phyloP scores from a whole-genome alignment of 768 basidiomycete species.

The Termitomyces sp. region DNA sequence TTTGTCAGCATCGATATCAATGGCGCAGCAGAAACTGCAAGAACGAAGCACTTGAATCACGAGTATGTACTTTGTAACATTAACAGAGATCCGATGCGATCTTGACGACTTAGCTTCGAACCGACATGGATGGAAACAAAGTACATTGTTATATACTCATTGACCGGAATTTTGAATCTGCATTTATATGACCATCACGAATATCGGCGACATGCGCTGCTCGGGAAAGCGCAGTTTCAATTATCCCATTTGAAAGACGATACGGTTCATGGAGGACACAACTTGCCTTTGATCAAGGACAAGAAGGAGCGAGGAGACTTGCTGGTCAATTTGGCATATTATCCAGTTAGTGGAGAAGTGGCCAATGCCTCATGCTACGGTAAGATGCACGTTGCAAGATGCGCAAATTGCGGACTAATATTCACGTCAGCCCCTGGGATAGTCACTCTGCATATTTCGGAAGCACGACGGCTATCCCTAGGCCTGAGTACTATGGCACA shows the following conservation, averaged over 20 bases:
- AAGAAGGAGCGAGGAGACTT: conserved; percentile 12
- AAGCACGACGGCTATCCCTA: conserved; percentile 4
- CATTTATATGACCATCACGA: conserved; percentile 14
- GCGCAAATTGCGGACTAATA: background rate
- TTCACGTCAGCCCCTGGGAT: conserved; percentile 6
- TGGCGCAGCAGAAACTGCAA: conserved; percentile 2
- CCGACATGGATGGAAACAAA: conserved; percentile 21
- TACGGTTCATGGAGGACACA: conserved; percentile 5
- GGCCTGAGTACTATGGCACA: conserved; percentile 2
- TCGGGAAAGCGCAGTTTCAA: conserved; percentile 7
- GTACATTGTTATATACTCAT: conserved; percentile 11
- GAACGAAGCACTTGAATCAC: conserved; percentile 11
- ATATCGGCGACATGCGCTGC: conserved; percentile 8
- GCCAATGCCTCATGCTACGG: background rate
- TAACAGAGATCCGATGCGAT: too few relatives aligned
- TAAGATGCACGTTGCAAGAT: background rate
- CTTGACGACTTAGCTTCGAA: conserved; percentile 12
- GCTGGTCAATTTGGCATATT: conserved; percentile 8
- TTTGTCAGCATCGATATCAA: conserved; percentile 13
- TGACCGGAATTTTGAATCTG: conserved; percentile 7
- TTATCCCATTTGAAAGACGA: conserved; percentile 7
- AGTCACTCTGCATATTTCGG: conserved; percentile 7
- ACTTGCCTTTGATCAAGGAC: conserved; percentile 5
- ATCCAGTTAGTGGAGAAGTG: background rate
- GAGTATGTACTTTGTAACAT: conserved; percentile 9